Base-by-base conservation (phyloP, 2,329 filamentous ascomycete genomes). In the Rhynchosporium agropyri region DNA sequence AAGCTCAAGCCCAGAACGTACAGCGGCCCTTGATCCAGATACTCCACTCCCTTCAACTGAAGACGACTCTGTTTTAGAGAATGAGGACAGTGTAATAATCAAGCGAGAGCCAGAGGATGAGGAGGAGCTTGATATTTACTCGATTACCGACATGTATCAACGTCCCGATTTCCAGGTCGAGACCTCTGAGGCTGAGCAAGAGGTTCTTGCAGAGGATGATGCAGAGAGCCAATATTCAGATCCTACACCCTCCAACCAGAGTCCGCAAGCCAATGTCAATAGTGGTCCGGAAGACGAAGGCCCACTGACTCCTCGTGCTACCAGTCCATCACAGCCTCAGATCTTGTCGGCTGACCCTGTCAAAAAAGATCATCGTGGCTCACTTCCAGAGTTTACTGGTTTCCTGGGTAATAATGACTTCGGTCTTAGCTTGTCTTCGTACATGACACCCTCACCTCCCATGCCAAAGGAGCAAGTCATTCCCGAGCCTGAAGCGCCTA, bases 21-120 rank as follows among this genome's bases (percentile, higher is more conserved):
- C 78, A 63, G 79, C 85, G 55, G 78, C 85, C 38, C 82, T 92
- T 64, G 92, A 98, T 74, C 94, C 94, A 6, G 94, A 98, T 75
- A 84, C 95, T 46, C 91, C 94, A 0, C 91, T 97, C 69, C 93
- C 91, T 26, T 96, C 91, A 42, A 89, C 92, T 13, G 94, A 97
- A 76, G 87, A 87, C 68, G 76, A 74, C 13, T 84, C 83, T 1
- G 79, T 85, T 45, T 74, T 86, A 48, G 81, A 83, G n/a, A 83
- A 86, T 42, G 76, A 82, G 45, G 79, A 80, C 29, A 81, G 83
- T 48, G 83, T 89, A 59, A 81, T 89, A 54, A 87, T 93, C 72
- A 91, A 89, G 69, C 80, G 86, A 46, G 82, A 89, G 71, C 79
- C 81, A 28, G 77, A 70, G n/a, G 84, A 88, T 29, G 83, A 88